These are phyloP conservation scores for Kondoa subrosea DNA, from an alignment of 768 basidiomycete genomes.

Conservation along the genomic window DNA sequence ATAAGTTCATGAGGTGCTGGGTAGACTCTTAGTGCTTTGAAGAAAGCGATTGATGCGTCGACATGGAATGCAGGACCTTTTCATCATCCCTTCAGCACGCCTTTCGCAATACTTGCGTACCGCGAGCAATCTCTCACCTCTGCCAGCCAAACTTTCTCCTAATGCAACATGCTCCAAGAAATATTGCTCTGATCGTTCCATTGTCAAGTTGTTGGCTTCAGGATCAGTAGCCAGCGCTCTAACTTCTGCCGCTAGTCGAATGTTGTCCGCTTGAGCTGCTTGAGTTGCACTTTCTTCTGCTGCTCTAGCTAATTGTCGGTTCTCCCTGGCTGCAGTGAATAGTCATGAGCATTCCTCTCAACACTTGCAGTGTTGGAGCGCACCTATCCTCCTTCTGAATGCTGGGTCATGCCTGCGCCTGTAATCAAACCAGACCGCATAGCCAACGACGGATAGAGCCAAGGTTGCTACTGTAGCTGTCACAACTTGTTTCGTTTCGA, in stretches of 20 bases:
- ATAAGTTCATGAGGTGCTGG: conserved; percentile 87
- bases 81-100: not conserved
- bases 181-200: conserved; percentile 61
- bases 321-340: conserved; percentile 63
- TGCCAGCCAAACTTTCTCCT: conserved; percentile 63
- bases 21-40: conserved; percentile 81
- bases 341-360: no score
- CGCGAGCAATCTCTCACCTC: conserved; percentile 41
- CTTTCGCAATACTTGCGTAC: not conserved
- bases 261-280: conserved; percentile 33
- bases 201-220: conserved; percentile 35
- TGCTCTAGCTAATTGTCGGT: conserved; percentile 66
- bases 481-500: not conserved
- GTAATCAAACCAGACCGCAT: conserved; percentile 87
- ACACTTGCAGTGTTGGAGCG: conserved; percentile 31
- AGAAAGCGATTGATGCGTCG: conserved; percentile 74
- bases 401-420: conserved; percentile 67
- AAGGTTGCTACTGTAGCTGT: not conserved
- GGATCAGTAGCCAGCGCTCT: conserved; percentile 48
- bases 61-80: conserved; percentile 62
- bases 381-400: conserved; percentile 78
- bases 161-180: conserved; percentile 78
- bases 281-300: conserved; percentile 35
- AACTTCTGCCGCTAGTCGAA: conserved; percentile 40
- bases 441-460: conserved; percentile 41